Evolutionary conservation across 352 stramenopile species (phyloP), one percentile per base, ranked within the genome.

Genomic region (Globisporangium abappressorium): DNA sequence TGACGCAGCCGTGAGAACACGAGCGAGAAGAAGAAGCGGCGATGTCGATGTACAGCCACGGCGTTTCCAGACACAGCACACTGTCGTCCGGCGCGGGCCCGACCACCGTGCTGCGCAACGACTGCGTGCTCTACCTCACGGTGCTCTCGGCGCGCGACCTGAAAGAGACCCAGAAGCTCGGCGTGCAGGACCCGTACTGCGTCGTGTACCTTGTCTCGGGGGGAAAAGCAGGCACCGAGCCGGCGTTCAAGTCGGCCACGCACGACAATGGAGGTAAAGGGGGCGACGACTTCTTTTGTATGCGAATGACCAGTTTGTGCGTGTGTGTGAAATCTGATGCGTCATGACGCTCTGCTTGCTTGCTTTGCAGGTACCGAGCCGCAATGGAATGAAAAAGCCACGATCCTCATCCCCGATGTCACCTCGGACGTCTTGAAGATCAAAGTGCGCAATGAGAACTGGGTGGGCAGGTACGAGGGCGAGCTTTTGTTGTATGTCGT

Each of bases 401-500:
- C 82, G 47, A 79, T 93, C 54, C 62, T 93, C 36, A 82, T 93
- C 65, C 69, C 82, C 43, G 81, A 93, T 57, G 84, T 93, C 12
- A 76, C 78, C 36, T 79, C 81, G 36, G 82, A 90, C 58, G 71
- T 91, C 60, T 72, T 93, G 65, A 84, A 84, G 54, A 80, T 93
- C 70, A 82, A 82, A 51, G 67, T 93, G 26, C 76, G 88, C 61
- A 93, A 93, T 68, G 84, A 93, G 58, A 93, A 93, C 73, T 91
- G 82, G 81, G 80, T 89, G 22, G 87, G 87, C 62, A 93, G 85
- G 82, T 92, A 53, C 65, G 73, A 59, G 53, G 20, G 20, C 3
- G n/a, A 4, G 26, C 33, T 20, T 30, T 34, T 28, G 11, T 5
- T 20, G 14, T 14, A 5, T 36, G 12, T 14, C 28, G 28, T 38